Evolutionary conservation across 2,329 filamentous ascomycete genomes (phyloP).

Genomic region (Polychaeton citri): DNA sequence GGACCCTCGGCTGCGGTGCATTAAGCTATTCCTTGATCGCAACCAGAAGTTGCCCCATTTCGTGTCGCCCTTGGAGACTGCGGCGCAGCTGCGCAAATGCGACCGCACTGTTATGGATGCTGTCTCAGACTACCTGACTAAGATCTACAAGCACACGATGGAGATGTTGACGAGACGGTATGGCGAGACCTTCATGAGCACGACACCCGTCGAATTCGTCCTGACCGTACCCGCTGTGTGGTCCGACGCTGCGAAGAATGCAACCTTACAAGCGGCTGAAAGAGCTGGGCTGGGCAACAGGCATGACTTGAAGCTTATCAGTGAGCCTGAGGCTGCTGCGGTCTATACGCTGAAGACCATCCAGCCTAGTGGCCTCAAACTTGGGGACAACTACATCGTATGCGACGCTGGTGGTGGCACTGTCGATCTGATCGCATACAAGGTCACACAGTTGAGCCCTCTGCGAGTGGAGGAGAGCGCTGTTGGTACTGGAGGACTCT

Average conservation of each 20-base stretch:
- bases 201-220: constrained; percentile 64
- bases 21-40: constrained; percentile 73
- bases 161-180: constrained; percentile 62
- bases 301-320: constrained; percentile 63
- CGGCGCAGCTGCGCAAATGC: constrained; percentile 58
- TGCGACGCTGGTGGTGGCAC: constrained; percentile 46
- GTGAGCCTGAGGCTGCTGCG: constrained; percentile 66
- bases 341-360: constrained; percentile 71
- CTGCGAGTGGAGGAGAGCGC: constrained; percentile 65
- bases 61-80: constrained; percentile 63
- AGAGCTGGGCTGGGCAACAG: constrained; percentile 62
- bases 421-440: constrained; percentile 70
- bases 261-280: constrained; percentile 64
- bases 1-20: constrained; percentile 62
- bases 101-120: constrained; percentile 68
- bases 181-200: constrained; percentile 65
- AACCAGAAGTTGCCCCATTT: constrained; percentile 72
- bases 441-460: constrained; percentile 60
- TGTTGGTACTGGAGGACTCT: constrained; percentile 64
- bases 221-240: constrained; percentile 73
- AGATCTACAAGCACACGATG: constrained; percentile 66
- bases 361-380: constrained; percentile 57
- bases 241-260: constrained; percentile 77
- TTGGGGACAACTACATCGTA: constrained; percentile 49
- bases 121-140: constrained; percentile 65